These are phyloP conservation scores for Cladophialophora psammophila DNA, from an alignment of 2,329 filamentous ascomycete species.

Conservation along the genomic window DNA sequence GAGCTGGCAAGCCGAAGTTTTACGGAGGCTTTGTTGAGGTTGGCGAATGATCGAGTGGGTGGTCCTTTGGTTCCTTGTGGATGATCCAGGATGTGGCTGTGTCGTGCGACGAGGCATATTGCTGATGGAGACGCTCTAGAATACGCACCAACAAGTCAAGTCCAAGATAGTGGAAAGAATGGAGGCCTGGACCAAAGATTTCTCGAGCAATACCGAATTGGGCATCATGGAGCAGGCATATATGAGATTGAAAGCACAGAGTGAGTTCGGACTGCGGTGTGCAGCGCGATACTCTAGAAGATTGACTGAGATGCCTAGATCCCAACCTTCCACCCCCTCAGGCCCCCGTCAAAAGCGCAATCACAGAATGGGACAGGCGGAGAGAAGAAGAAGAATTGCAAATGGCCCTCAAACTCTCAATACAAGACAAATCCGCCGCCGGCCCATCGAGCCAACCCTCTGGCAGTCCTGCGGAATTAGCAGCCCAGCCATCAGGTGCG, in stretches of 20 bases:
- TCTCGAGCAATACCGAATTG: conserved; percentile 83
- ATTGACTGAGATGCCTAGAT: conserved; percentile 59
- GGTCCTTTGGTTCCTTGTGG: not conserved
- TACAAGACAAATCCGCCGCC: conserved; percentile 76
- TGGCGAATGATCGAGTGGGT: conserved; percentile 80
- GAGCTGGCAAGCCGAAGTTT: conserved; percentile 91
- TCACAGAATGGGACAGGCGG: conserved; percentile 86
- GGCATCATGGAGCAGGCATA: conserved; percentile 98
- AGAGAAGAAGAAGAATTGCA: conserved; percentile 98
- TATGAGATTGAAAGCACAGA: conserved; percentile 78
- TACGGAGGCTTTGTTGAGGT: conserved; percentile 87
- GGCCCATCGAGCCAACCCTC: conserved; percentile 47
- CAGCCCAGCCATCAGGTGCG: conserved; percentile 45
- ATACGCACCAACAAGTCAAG: conserved; percentile 95
- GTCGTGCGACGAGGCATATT: conserved; percentile 22
- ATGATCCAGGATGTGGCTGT: not conserved
- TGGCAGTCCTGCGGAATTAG: conserved; percentile 48
- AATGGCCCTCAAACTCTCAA: conserved; percentile 89
- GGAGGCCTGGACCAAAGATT: conserved; percentile 96
- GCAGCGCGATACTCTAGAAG: not conserved
- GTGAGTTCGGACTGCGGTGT: conserved; percentile 49
- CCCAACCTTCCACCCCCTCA: conserved; percentile 90
- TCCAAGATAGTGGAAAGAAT: conserved; percentile 96
- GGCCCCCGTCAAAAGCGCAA: conserved; percentile 89
- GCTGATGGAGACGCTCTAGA: conserved; percentile 55